A percentile compares a stretch with the other conserved stretches of the same genome.
Evolutionary conservation across 345 rosid species (phyloP).

Genomic region (Turnera subulata): DNA sequence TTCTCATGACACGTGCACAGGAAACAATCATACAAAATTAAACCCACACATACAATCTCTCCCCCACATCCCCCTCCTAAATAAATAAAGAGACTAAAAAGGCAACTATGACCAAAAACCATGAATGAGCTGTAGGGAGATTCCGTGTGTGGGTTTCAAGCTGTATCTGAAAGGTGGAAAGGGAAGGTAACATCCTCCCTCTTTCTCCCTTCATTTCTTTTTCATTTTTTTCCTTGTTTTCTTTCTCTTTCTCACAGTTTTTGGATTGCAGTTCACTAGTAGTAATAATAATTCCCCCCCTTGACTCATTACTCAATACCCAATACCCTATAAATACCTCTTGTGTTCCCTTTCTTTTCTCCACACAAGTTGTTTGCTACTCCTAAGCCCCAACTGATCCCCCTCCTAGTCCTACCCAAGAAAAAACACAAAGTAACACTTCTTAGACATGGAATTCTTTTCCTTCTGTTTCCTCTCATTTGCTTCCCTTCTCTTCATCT

Average conservation of each 20-base stretch:
- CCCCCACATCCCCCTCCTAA: no score
- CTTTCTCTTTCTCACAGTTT: no score
- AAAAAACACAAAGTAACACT: no score
- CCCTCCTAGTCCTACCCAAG: no score
- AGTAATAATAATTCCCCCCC: no score
- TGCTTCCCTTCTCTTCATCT: constrained; percentile 25
- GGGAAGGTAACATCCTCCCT: not conserved
- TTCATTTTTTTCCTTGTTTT: not conserved
- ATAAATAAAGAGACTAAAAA: no score
- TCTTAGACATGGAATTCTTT: constrained; percentile 32
- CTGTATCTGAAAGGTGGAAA: constrained; percentile 32
- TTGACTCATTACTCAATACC: no score
- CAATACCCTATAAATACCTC: constrained; percentile 32
- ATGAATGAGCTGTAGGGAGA: constrained; percentile 44
- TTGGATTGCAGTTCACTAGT: not conserved
- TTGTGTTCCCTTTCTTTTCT: constrained; percentile 7
- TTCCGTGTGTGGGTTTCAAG: constrained; percentile 51
- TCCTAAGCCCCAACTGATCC: no score
- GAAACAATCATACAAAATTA: no score
- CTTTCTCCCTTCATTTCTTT: not conserved
- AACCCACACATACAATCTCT: no score
- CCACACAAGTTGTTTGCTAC: constrained; percentile 17
- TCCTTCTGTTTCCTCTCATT: constrained; percentile 14
- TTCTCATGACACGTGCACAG: not conserved
- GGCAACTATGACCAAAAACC: constrained; percentile 9